Evolutionary conservation across 2,329 filamentous ascomycete species (phyloP), one percentile per base, ranked within the genome.

Genomic region (Cordyceps cicadae): DNA sequence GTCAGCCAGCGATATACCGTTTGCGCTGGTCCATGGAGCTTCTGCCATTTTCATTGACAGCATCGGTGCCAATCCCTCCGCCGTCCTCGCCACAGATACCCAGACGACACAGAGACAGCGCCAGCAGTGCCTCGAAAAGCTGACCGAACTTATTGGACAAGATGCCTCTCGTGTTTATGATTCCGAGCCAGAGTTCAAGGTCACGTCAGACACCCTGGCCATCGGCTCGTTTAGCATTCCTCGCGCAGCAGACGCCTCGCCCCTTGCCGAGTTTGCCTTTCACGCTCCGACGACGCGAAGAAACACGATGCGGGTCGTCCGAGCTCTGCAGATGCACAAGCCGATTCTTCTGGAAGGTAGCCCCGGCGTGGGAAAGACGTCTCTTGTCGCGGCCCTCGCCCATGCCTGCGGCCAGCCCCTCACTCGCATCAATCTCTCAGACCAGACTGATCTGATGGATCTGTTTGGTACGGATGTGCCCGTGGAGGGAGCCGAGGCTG

Each of bases 331-430:
- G 68, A 85, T 96, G 59, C 81, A 85, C 57, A 97, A 97, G 70
- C 93, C 94, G 3, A 93, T 99, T 59, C 80, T 99, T 7, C 82
- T 99, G 3, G 94, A 99, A 76, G 94, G 95, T 41, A 97, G 90
- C 67, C 94, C 94, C n/a, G 94, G 94, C 70, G 94, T 99, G 24
- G 94, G 94, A 60, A 99, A 99, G 77, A 99, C 94, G 0, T 96
- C 93, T 1, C 81, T 99, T 15, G 86, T 99, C 24, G 87, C 88
- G 51, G 92, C 94, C 0, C 79, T 99, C 51, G 89, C 95, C 1
- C 83, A 84, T 66, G 86, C 87, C 4, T 88, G 90, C 64, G 91
- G 92, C 5, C 87, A 87, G 63, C 88, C 89, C 8, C 76, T 99
- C 64, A 96, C 92, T 0, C 84, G 94, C 67, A 97, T 99, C 74